Evolutionary conservation across 1,139 yeast species (phyloP).

Genomic region (Entelexis paramagnoliae): DNA sequence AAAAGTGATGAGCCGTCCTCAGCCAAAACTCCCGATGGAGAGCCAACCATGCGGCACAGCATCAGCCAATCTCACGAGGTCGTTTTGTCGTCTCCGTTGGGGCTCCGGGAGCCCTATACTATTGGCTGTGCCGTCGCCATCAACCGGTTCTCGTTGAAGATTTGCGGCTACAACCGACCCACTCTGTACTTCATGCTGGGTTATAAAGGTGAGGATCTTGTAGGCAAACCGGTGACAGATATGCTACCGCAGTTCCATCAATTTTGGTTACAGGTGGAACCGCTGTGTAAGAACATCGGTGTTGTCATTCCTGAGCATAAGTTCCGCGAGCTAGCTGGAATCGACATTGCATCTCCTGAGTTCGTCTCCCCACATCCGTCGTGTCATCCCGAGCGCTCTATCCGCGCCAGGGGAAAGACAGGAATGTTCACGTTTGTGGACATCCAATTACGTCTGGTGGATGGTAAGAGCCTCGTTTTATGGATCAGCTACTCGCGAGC

Average conservation of each 20-base stretch:
- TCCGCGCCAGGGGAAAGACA: slow-evolving; percentile 55
- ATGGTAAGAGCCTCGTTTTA: slow-evolving; percentile 48
- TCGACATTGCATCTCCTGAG: slow-evolving; percentile 5
- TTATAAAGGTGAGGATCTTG: slow-evolving; percentile 38
- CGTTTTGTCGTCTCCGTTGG: background rate
- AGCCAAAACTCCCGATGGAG: background rate
- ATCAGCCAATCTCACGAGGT: slow-evolving; percentile 35
- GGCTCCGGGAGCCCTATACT: slow-evolving; percentile 8
- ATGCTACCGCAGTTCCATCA: slow-evolving; percentile 58
- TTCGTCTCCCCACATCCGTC: slow-evolving; percentile 14
- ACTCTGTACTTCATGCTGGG: slow-evolving; percentile 76
- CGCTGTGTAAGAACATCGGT: slow-evolving; percentile 31
- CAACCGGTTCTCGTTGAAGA: slow-evolving; percentile 17
- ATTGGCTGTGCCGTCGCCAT: slow-evolving; percentile 14
- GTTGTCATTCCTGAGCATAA: slow-evolving; percentile 81
- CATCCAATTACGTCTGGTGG: slow-evolving; percentile 66
- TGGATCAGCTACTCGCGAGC: slow-evolving; percentile 77
- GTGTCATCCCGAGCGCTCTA: slow-evolving; percentile 10
- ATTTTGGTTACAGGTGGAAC: slow-evolving; percentile 43
- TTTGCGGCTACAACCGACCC: slow-evolving; percentile 66
- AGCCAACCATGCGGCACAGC: slow-evolving; percentile 23
- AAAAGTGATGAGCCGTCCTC: background rate
- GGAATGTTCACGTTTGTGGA: slow-evolving; percentile 59
- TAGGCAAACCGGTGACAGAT: slow-evolving; percentile 43
- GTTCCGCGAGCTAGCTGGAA: slow-evolving; percentile 49